phyloP scores from a whole-genome alignment of 192 early-diverging fungal species.

The Podila clonocystis region DNA sequence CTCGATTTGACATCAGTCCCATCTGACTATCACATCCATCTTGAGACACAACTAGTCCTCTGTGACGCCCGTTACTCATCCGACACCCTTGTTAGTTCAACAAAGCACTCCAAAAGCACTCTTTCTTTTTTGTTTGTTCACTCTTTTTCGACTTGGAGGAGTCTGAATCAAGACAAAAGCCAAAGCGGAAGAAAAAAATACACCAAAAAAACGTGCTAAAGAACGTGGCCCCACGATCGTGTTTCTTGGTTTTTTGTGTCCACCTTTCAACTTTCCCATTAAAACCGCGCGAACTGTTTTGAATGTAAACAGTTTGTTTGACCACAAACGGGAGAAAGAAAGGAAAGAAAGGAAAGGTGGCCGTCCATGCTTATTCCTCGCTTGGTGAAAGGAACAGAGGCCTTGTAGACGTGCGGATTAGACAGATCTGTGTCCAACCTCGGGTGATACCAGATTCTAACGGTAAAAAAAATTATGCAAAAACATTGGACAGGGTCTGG shows the following conservation, averaged over 20 bases:
- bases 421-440: too few species aligned
- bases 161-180: neutral
- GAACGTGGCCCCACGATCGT: neutral
- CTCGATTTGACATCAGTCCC: too few species aligned
- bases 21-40: too few species aligned
- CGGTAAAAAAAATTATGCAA: too few species aligned
- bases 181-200: neutral
- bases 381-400: too few species aligned
- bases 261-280: neutral
- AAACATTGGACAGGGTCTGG: too few species aligned
- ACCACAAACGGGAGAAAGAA: neutral
- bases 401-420: too few species aligned
- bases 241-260: neutral
- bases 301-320: neutral
- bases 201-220: neutral
- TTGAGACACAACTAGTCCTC: too few species aligned
- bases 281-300: neutral
- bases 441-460: too few species aligned
- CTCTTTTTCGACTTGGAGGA: neutral
- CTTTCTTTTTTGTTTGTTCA: too few species aligned
- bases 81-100: neutral
- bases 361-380: neutral
- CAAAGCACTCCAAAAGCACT: neutral
- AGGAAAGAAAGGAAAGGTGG: neutral
- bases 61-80: too few species aligned